Evolutionary conservation across 192 early-diverging fungal genomes (phyloP).

Genomic region (Pilaira anomala): DNA sequence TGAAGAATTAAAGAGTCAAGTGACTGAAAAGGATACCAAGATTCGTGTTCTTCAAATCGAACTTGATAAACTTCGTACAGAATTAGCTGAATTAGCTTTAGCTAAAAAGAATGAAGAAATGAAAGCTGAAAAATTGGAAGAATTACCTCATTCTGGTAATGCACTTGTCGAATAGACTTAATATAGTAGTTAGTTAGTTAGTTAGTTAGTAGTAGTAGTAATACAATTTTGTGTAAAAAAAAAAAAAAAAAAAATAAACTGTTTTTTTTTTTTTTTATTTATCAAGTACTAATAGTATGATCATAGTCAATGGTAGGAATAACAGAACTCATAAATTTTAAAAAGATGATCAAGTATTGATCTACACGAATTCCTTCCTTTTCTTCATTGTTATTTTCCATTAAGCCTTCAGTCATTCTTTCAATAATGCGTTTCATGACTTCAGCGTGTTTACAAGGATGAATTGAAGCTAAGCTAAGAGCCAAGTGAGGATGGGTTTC

Average conservation of each 20-base stretch:
- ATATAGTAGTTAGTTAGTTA: no score
- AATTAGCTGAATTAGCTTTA: conserved; percentile 28
- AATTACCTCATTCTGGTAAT: conserved; percentile 23
- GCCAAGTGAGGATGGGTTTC: conserved; percentile 92
- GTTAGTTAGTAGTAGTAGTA: no score
- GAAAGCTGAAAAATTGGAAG: neutral
- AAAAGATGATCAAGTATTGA: conserved; percentile 92
- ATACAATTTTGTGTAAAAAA: no score
- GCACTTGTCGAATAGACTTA: conserved; percentile 17
- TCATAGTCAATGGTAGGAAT: conserved; percentile 99
- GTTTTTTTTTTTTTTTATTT: no score
- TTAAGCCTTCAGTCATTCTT: conserved; percentile 63
- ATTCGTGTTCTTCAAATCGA: conserved; percentile 81
- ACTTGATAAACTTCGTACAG: conserved; percentile 50
- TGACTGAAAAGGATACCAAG: conserved; percentile 68
- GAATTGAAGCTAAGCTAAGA: conserved; percentile 88
- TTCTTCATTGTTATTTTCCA: conserved; percentile 46
- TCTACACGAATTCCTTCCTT: conserved; percentile 81
- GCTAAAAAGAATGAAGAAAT: conserved; percentile 19
- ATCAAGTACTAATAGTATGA: conserved; percentile 81
- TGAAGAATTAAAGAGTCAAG: conserved; percentile 73
- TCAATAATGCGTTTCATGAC: conserved; percentile 98
- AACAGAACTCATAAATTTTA: conserved; percentile 97
- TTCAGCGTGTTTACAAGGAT: conserved; percentile 97
- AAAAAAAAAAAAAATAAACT: no score